Evolutionary conservation across 371 early-diverging fungal species (phyloP).

Genomic region (Mortierella sp.): DNA sequence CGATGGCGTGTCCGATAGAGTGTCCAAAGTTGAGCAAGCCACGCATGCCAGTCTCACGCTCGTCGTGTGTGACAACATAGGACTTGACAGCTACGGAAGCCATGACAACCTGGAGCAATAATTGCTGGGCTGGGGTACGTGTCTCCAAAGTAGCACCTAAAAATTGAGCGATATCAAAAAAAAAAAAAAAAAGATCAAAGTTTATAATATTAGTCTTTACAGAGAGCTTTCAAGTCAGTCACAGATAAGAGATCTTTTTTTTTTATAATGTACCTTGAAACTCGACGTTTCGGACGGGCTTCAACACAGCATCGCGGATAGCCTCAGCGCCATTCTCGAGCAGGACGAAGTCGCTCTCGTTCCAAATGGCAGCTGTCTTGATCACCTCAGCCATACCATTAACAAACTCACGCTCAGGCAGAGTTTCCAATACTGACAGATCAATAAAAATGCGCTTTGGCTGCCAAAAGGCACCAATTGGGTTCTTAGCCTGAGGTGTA

Average conservation of each 20-base stretch:
- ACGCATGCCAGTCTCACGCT: conserved; percentile 95
- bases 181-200: conserved; percentile 5
- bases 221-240: conserved; percentile 14
- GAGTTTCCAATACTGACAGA: conserved; percentile 84
- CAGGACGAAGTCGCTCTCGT: conserved; percentile 86
- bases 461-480: conserved; percentile 98
- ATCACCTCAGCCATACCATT: conserved; percentile 99
- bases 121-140: conserved; percentile 71
- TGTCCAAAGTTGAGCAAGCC: conserved; percentile 98
- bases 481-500: conserved; percentile 95
- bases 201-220: not conserved
- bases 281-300: conserved; percentile 59
- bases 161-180: not conserved
- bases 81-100: conserved; percentile 95
- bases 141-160: conserved; percentile 72
- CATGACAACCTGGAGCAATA: conserved; percentile 87
- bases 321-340: conserved; percentile 89
- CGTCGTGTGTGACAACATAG: conserved; percentile 94
- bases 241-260: conserved; percentile 10
- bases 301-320: conserved; percentile 79
- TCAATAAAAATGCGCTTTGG: conserved; percentile 95
- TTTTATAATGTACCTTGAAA: conserved; percentile 62
- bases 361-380: conserved; percentile 97
- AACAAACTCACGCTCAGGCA: conserved; percentile 94
- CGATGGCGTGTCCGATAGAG: conserved; percentile 96